Evolutionary conservation across 495 filamentous ascomycete species (phyloP).

Genomic region (Aspergillus kassunensis): DNA sequence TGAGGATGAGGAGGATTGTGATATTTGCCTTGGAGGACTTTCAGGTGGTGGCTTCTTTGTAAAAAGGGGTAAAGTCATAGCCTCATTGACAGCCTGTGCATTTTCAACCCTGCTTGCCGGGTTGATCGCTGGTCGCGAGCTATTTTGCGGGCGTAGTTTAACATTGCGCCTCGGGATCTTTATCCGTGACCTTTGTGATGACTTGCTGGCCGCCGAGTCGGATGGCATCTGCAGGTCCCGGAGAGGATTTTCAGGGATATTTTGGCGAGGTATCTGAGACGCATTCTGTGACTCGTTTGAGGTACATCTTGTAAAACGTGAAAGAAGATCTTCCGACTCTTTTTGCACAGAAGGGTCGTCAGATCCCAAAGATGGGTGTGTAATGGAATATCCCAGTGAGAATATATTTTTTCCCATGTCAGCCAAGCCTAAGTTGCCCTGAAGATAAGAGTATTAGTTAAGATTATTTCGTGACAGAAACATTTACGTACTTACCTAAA

Average conservation of each 20-base stretch:
- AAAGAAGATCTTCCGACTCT: constrained; percentile 19
- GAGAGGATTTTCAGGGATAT: background rate
- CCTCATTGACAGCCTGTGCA: background rate
- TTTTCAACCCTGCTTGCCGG: background rate
- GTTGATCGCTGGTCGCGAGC: background rate
- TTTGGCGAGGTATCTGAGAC: background rate
- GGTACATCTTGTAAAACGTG: constrained; percentile 19
- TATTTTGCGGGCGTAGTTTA: background rate
- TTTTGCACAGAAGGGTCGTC: constrained; percentile 14
- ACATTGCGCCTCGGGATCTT: constrained; percentile 5
- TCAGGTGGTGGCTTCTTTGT: background rate
- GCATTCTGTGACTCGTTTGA: constrained; percentile 7
- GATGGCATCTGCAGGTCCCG: background rate
- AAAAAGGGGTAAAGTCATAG: background rate
- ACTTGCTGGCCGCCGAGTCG: background rate
- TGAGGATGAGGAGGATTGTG: background rate
- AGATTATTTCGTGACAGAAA: background rate
- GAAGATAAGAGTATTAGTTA: background rate
- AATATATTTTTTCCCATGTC: constrained; percentile 3
- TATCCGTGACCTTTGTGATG: background rate
- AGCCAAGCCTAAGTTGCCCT: background rate
- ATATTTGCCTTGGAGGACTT: background rate
- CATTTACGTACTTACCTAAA: background rate
- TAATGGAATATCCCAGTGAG: background rate
- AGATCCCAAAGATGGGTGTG: constrained; percentile 6